A percentile compares a stretch with the other conserved stretches of the same genome.
These are phyloP conservation scores for Paraurostyla sp. DNA, from an alignment of 73 alveolate genomes.

Conservation along the genomic window DNA sequence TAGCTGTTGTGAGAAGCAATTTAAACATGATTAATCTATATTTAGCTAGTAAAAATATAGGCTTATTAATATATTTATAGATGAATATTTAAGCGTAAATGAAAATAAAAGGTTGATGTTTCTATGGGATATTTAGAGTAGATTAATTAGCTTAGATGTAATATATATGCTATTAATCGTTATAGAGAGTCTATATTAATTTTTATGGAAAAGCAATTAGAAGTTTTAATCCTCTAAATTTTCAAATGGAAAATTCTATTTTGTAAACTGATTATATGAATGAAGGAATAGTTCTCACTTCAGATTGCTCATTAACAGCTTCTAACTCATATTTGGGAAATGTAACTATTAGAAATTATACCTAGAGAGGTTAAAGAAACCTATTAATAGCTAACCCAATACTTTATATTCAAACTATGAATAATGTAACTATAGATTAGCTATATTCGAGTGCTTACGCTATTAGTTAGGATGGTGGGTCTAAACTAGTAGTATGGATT, in stretches of 20 bases:
- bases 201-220: slow-evolving; percentile 5
- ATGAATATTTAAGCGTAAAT: neutral
- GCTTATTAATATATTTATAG: too few relatives aligned
- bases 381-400: neutral
- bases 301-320: neutral
- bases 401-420: neutral
- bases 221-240: slow-evolving; percentile 7
- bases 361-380: slow-evolving; percentile 6
- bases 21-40: too few relatives aligned
- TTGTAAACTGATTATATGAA: neutral
- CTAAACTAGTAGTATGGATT: neutral
- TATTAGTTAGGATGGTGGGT: too few relatives aligned
- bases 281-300: slow-evolving; percentile 5
- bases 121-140: neutral
- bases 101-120: neutral
- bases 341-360: neutral
- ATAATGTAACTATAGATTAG: neutral
- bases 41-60: too few relatives aligned
- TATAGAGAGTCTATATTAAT: neutral
- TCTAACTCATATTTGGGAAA: neutral
- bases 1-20: too few relatives aligned
- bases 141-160: neutral
- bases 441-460: too few relatives aligned
- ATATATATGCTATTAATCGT: neutral
- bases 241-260: neutral